Conservation (phyloP, 2,329 filamentous ascomycete genomes). For the Alternaria incomplexa region DNA sequence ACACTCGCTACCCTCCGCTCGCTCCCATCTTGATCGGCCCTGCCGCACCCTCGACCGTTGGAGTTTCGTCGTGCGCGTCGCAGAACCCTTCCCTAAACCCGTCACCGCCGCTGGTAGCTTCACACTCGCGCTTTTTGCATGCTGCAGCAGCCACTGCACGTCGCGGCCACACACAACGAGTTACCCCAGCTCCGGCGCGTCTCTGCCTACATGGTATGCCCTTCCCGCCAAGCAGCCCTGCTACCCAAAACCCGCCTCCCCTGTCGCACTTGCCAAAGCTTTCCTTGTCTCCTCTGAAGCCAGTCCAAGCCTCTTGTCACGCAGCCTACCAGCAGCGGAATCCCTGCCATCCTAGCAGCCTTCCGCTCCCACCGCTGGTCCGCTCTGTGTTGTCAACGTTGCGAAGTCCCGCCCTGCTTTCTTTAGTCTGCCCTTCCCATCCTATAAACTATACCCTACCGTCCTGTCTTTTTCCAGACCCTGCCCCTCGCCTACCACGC, state of each 20-base stretch:
- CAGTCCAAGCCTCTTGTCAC: slow-evolving; percentile 39
- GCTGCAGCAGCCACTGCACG: slow-evolving; percentile 48
- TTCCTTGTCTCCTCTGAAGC: slow-evolving; percentile 28
- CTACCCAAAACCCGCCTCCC: slow-evolving; percentile 35
- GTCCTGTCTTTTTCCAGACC: slow-evolving; percentile 40
- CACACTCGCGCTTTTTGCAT: slow-evolving; percentile 47
- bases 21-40: slow-evolving; percentile 14
- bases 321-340: slow-evolving; percentile 35
- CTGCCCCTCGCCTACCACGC: slow-evolving; percentile 44
- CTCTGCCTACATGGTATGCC: slow-evolving; percentile 52
- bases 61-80: slow-evolving; percentile 31
- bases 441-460: slow-evolving; percentile 46
- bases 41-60: slow-evolving; percentile 40
- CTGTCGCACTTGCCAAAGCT: slow-evolving; percentile 36
- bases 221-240: slow-evolving; percentile 47
- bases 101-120: slow-evolving; percentile 36
- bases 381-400: slow-evolving; percentile 43
- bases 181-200: slow-evolving; percentile 45
- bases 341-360: slow-evolving; percentile 37
- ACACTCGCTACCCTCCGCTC: slow-evolving; percentile 30
- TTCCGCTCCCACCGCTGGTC: slow-evolving; percentile 38
- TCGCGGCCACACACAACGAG: slow-evolving; percentile 41
- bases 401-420: slow-evolving; percentile 25
- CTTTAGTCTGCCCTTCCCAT: slow-evolving; percentile 39
- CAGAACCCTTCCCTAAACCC: slow-evolving; percentile 29